Conservation (phyloP, 2,329 filamentous ascomycete species). For the Alternaria ethzedia region DNA sequence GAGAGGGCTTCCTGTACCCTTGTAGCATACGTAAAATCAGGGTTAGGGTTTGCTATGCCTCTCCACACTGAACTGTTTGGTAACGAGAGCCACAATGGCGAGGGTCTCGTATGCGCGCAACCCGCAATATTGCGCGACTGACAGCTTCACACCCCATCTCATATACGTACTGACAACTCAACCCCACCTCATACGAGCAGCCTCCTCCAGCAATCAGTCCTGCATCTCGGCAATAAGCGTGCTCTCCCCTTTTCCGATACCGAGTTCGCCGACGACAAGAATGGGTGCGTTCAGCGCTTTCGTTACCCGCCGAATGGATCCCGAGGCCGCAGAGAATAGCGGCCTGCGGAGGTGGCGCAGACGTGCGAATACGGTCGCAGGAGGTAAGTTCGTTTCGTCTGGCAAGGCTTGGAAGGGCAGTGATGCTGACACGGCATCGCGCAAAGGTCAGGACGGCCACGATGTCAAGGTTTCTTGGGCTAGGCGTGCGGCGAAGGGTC, state of each 20-base stretch:
- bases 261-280: not conserved
- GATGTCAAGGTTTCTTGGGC: not conserved
- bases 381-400: not conserved
- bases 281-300: not conserved
- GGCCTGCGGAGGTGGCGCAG: not conserved
- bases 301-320: not conserved
- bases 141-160: not conserved
- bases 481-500: not conserved
- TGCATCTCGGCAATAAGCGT: no score
- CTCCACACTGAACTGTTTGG: not conserved
- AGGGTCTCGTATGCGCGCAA: not conserved
- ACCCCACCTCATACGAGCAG: rapidly evolving
- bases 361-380: not conserved
- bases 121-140: not conserved
- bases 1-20: not conserved
- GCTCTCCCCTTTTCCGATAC: not conserved
- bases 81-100: not conserved
- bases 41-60: no score
- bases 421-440: not conserved
- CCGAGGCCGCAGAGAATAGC: not conserved
- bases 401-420: rapidly evolving
- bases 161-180: not conserved
- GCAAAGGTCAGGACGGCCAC: not conserved
- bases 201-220: not conserved
- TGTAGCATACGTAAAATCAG: no score